phyloP scores from a whole-genome alignment of 2,329 filamentous ascomycete species.

The Botrytis pseudocinerea region DNA sequence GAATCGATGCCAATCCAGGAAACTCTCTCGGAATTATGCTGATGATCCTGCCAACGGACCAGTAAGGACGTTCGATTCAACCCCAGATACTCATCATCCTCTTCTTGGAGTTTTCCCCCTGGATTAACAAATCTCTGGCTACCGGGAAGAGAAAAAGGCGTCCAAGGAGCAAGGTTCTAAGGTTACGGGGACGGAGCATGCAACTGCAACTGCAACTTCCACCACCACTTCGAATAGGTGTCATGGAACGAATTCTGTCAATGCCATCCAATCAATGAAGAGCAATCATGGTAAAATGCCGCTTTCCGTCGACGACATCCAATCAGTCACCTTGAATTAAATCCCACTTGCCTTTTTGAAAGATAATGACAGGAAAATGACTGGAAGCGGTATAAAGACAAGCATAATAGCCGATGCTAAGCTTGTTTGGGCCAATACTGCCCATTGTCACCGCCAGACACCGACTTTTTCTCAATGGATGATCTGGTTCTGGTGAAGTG shows the following conservation, averaged over 20 bases:
- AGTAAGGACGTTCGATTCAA: not conserved
- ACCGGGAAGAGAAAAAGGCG: not conserved
- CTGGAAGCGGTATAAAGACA: not conserved
- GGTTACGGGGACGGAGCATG: too few relatives aligned
- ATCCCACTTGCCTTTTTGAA: conserved; percentile 17
- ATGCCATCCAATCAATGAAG: not conserved
- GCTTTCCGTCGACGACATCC: not conserved
- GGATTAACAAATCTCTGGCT: not conserved
- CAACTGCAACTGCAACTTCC: too few relatives aligned
- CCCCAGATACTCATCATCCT: not conserved
- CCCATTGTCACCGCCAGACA: not conserved
- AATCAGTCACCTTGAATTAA: not conserved
- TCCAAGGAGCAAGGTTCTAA: too few relatives aligned
- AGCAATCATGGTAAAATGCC: not conserved
- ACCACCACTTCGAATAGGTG: not conserved
- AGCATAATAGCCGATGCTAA: not conserved
- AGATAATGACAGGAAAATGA: not conserved
- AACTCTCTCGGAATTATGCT: not conserved
- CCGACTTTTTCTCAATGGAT: not conserved
- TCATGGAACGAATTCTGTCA: not conserved
- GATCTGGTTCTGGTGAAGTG: not conserved
- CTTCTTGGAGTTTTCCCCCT: not conserved
- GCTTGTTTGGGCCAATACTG: not conserved
- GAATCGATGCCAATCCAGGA: not conserved
- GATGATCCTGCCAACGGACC: not conserved